Evolutionary conservation across 306 rosid species (phyloP).

Genomic region (Cucurbita pepo): DNA sequence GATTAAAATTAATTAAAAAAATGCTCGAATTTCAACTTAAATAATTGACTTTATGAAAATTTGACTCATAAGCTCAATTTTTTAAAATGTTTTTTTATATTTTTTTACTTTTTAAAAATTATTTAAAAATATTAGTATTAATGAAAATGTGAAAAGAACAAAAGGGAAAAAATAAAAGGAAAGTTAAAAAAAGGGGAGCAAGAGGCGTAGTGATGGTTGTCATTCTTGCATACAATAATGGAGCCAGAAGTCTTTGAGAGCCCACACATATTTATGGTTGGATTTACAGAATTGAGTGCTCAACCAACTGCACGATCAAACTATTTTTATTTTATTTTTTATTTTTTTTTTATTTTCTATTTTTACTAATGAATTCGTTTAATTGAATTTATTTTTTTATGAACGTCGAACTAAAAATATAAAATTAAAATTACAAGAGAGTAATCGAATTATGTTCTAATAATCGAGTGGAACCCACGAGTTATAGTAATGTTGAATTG

Average conservation of each 20-base stretch:
- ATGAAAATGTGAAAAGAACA: not conserved
- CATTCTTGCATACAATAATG: conserved; percentile 1
- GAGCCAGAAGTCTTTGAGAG: not conserved
- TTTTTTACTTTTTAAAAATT: not conserved
- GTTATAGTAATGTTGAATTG: not conserved
- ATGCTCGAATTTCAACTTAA: not conserved
- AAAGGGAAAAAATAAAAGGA: not conserved
- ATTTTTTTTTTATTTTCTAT: too few species aligned
- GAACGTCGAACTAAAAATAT: too few species aligned
- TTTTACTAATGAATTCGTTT: not conserved
- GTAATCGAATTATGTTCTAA: not conserved
- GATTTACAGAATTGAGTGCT: conserved; percentile 4
- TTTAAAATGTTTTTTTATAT: not conserved
- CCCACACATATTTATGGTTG: conserved; percentile 3
- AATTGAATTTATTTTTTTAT: too few species aligned
- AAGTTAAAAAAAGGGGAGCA: not conserved
- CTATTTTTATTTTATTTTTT: not conserved
- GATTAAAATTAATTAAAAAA: not conserved
- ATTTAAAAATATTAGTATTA: not conserved
- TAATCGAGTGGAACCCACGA: not conserved
- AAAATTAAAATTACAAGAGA: not conserved
- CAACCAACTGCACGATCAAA: not conserved
- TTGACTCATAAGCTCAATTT: not conserved
- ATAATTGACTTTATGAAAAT: not conserved
- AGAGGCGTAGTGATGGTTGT: not conserved